Evolutionary conservation across 805 yeast species (phyloP).

Genomic region (Suhomyces kilbournensis): DNA sequence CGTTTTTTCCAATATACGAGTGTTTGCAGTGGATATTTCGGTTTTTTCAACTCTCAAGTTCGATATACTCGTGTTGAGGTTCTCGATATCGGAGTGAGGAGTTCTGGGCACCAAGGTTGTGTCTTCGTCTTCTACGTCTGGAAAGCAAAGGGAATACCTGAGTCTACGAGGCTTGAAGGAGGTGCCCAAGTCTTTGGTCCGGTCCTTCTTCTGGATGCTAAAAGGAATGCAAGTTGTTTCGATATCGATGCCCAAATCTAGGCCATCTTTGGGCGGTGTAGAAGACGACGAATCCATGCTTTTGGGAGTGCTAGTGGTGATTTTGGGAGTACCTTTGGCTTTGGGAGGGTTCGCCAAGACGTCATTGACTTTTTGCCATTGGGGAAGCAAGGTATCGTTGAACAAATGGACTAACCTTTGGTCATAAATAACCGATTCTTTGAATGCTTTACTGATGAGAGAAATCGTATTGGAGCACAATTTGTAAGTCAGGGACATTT

Average conservation of each 20-base stretch:
- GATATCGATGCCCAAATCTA: constrained; percentile 27
- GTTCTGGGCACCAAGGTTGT: constrained; percentile 4
- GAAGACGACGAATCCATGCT: neutral
- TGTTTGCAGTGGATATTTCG: neutral
- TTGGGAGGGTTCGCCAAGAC: neutral
- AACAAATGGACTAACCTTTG: constrained; percentile 13
- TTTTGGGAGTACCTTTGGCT: neutral
- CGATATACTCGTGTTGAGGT: neutral
- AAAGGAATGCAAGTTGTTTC: constrained; percentile 28
- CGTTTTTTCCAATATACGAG: neutral
- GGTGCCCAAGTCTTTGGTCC: constrained; percentile 23
- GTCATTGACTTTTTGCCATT: constrained; percentile 6
- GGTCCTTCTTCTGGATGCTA: constrained; percentile 30
- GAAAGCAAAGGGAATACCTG: neutral
- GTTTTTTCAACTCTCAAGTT: neutral
- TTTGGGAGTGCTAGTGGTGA: constrained; percentile 1
- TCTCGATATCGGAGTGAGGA: constrained; percentile 3
- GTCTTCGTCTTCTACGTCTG: constrained; percentile 6
- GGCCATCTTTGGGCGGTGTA: constrained; percentile 15
- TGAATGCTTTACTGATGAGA: constrained; percentile 31
- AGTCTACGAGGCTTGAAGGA: neutral
- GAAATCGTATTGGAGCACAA: constrained; percentile 37
- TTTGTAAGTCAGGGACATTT: constrained; percentile 33
- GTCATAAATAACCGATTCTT: constrained; percentile 39
- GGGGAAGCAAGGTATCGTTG: constrained; percentile 21